Conservation (phyloP, 257 asterid species). For the Nyctanthes arbortristis region DNA sequence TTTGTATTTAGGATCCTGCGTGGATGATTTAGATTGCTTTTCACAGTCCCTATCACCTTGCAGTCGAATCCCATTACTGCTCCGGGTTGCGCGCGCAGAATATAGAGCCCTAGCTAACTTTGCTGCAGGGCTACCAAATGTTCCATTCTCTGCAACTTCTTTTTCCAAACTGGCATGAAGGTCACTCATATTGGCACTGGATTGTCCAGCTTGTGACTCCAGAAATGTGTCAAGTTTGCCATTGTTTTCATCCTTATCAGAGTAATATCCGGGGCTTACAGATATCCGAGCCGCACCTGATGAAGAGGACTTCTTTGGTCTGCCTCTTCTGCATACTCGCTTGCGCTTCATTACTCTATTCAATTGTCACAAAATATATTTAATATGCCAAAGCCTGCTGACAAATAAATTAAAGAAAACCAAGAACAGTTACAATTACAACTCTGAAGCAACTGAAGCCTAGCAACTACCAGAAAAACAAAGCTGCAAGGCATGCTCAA, state of each 20-base stretch:
- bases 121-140: conserved; percentile 48
- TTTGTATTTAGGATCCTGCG: conserved; percentile 25
- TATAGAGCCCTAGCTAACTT: conserved; percentile 41
- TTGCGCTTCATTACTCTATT: conserved; percentile 46
- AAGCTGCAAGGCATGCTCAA: neutral
- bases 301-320: conserved; percentile 37
- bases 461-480: neutral
- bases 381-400: neutral
- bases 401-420: neutral
- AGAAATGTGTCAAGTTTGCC: conserved; percentile 35
- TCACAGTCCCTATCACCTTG: conserved; percentile 37
- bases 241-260: conserved; percentile 42
- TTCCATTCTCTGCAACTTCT: conserved; percentile 31
- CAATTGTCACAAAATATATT: neutral
- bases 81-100: conserved; percentile 45
- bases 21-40: conserved; percentile 41
- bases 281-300: conserved; percentile 15
- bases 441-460: neutral
- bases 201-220: conserved; percentile 39
- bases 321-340: conserved; percentile 40
- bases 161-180: conserved; percentile 37
- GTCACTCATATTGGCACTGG: conserved; percentile 38
- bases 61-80: conserved; percentile 31
- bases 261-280: conserved; percentile 32
- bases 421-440: neutral